phyloP scores from a whole-genome alignment of 2,329 filamentous ascomycete species.

The Purpureocillium takamizusanense region DNA sequence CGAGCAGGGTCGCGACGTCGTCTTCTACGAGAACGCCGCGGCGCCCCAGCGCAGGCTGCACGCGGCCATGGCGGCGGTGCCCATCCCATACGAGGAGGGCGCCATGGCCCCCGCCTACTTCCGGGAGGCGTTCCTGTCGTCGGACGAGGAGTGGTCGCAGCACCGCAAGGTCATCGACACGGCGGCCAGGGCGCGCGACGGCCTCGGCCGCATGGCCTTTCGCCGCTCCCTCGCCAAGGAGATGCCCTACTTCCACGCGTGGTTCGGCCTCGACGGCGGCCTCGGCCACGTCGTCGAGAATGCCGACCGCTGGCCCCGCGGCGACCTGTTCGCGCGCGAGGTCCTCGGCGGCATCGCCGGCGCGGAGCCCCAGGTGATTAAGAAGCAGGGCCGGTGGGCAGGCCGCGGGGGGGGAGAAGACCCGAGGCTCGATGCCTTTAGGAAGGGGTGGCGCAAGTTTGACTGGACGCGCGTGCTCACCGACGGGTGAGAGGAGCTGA shows the following conservation, averaged over 20 bases:
- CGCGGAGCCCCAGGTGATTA: conserved; percentile 70
- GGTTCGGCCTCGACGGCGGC: conserved; percentile 89
- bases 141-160: conserved; percentile 91
- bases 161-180: conserved; percentile 95
- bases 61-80: conserved; percentile 77
- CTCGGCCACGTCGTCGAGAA: conserved; percentile 91
- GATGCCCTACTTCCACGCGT: conserved; percentile 97
- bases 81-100: conserved; percentile 84
- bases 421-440: conserved; percentile 65
- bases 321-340: conserved; percentile 88
- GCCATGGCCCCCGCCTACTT: conserved; percentile 92
- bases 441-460: conserved; percentile 81
- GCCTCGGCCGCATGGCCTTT: conserved; percentile 74
- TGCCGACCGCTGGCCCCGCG: conserved; percentile 71
- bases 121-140: conserved; percentile 79
- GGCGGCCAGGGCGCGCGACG: conserved; percentile 49
- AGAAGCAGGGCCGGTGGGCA: conserved; percentile 82
- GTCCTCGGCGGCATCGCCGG: conserved; percentile 89
- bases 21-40: conserved; percentile 97
- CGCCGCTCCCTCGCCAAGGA: conserved; percentile 78
- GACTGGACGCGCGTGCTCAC: conserved; percentile 66
- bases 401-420: conserved; percentile 71
- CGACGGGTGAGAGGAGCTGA: conserved; percentile 17
- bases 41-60: conserved; percentile 69
- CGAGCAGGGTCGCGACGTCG: conserved; percentile 79